Conservation (phyloP, 805 yeast species). For the Metschnikowia drakensbergensis region DNA sequence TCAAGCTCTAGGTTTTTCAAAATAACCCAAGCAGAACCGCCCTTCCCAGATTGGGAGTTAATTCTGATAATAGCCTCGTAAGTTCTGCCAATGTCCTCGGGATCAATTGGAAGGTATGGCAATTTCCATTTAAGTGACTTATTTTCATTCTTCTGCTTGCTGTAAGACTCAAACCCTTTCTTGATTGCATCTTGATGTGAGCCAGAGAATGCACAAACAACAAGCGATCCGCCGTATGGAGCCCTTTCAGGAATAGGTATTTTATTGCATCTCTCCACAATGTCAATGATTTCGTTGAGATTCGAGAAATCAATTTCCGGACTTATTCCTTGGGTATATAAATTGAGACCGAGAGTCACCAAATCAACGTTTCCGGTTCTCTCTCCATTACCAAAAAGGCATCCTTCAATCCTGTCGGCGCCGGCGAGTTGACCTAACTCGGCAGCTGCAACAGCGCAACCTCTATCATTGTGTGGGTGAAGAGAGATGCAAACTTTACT, state of each 20-base stretch:
- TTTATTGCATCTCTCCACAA: slow-evolving; percentile 76
- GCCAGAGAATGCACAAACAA: slow-evolving; percentile 79
- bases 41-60: slow-evolving; percentile 84
- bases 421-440: slow-evolving; percentile 81
- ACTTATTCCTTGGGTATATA: slow-evolving; percentile 73
- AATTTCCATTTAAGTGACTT: slow-evolving; percentile 56
- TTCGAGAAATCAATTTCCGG: slow-evolving; percentile 73
- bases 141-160: slow-evolving; percentile 33
- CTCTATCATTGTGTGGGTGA: slow-evolving; percentile 83
- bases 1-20: slow-evolving; percentile 72
- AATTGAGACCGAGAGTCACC: slow-evolving; percentile 71
- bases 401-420: slow-evolving; percentile 86
- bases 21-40: slow-evolving; percentile 88
- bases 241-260: slow-evolving; percentile 76
- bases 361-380: slow-evolving; percentile 84
- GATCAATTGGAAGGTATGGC: slow-evolving; percentile 83
- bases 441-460: slow-evolving; percentile 87
- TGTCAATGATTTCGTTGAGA: slow-evolving; percentile 59
- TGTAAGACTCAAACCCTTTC: slow-evolving; percentile 62
- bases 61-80: slow-evolving; percentile 90
- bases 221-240: slow-evolving; percentile 80
- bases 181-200: slow-evolving; percentile 89
- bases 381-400: slow-evolving; percentile 83
- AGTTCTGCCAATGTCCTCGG: slow-evolving; percentile 80
- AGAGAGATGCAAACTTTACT: slow-evolving; percentile 70